Percentiles rank a stretch among this genome's conserved stretches.
These are phyloP conservation scores for Mycena belliarum DNA, from an alignment of 768 basidiomycete genomes.

Conservation along the genomic window DNA sequence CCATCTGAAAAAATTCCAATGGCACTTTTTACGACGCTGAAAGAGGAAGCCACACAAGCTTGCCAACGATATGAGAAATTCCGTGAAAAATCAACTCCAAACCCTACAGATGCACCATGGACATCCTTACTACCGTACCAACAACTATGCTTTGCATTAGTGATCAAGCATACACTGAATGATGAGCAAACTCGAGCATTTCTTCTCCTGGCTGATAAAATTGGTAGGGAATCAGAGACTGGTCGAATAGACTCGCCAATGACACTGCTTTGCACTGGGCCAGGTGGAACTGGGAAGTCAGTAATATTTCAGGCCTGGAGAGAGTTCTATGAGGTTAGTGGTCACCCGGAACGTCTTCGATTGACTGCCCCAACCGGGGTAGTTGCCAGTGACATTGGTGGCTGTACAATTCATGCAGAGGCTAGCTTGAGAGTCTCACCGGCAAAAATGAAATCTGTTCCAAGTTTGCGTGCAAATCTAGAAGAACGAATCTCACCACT, in stretches of 20 bases:
- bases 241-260: background rate
- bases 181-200: conserved; percentile 2
- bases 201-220: background rate
- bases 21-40: conserved; percentile 14
- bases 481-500: background rate
- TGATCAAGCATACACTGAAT: conserved; percentile 6
- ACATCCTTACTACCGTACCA: conserved; percentile 1
- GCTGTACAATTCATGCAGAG: conserved; percentile 24
- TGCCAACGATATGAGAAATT: background rate
- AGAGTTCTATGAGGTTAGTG: conserved; percentile 12
- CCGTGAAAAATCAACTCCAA: background rate
- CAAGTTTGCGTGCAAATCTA: background rate
- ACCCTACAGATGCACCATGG: conserved; percentile 5
- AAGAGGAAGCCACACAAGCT: conserved; percentile 7
- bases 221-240: background rate
- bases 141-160: background rate
- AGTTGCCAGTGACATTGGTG: conserved; percentile 25
- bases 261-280: conserved; percentile 19
- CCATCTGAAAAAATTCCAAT: background rate
- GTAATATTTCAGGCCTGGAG: conserved; percentile 22
- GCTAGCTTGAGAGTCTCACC: conserved; percentile 7
- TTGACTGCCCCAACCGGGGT: conserved; percentile 25
- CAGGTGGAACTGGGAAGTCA: conserved; percentile 28
- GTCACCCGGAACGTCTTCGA: background rate
- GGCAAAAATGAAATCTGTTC: conserved; percentile 8